Evolutionary conservation across 352 stramenopile species (phyloP), one percentile per base, ranked within the genome.

Genomic region (Globisporangium perplexum): DNA sequence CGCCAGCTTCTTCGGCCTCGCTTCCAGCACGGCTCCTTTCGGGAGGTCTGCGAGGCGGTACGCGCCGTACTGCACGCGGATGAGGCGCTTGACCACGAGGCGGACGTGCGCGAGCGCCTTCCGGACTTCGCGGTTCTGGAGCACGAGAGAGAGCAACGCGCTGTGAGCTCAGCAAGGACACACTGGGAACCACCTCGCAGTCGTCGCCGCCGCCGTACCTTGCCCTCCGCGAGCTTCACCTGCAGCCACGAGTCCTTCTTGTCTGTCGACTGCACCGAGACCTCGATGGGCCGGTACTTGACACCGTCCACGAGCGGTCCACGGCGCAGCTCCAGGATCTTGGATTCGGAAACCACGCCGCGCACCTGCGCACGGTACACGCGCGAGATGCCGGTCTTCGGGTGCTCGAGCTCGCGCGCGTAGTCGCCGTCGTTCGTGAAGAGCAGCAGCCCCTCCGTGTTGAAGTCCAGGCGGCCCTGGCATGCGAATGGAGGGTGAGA

Each of bases 381-480:
- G 24, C 90, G 74, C 47, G 67, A 38, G 42, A 97, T 65, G 22
- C 73, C 69, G 49, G 60, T 90, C 63, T 77, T 83, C 22, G 91
- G 91, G 50, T 96, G 88, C 58, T 98, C 91, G 58, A 98, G 62
- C 39, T 83, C 58, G 15, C 88, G 71, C 23, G 90, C 85, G 60
- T 96, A 95, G 55, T 94, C 88, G 28, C 91, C 91, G 57, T 97
- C 81, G 61, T 95, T 96, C 14, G 88, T 97, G 14, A 98, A 74
- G n/a, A 98, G 72, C 56, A 98, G 62, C 30, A 98, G 65, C 1
- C 91, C 91, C 61, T 97, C 90, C 17, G 86, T 96, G 52, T 96
- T 94, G 62, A 86, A 97, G 59, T 98, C 91, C n/a, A 98, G 74
- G 56, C 88, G 85, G 18, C 86, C 85, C 82, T 86, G 41, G 3